Percentiles rank a stretch among this genome's conserved stretches.
Evolutionary conservation across 805 yeast species (phyloP).

Genomic region (Saccharomycopsis lassenensis): DNA sequence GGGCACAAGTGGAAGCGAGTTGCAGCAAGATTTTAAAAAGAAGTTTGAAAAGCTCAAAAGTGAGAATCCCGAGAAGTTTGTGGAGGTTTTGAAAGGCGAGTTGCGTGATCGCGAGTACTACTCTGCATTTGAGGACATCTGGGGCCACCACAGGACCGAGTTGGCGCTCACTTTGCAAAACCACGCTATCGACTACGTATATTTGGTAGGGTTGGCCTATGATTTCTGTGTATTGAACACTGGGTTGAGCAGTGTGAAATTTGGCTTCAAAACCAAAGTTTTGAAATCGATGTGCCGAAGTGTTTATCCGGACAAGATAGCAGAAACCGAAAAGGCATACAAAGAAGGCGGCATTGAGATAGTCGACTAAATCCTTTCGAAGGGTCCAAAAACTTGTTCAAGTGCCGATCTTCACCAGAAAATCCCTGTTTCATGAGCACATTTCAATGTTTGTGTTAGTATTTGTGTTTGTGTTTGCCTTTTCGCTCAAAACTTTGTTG

Average conservation of each 20-base stretch:
- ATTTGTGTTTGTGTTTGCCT: too few relatives aligned
- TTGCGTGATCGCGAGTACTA: constrained; percentile 70
- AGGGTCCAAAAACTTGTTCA: too few relatives aligned
- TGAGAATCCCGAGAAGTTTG: constrained; percentile 22
- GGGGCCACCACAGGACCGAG: constrained; percentile 65
- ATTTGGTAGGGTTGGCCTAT: constrained; percentile 72
- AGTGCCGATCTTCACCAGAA: too few relatives aligned
- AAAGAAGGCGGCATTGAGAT: constrained; percentile 26
- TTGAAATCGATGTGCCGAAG: constrained; percentile 44
- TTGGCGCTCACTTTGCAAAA: constrained; percentile 37
- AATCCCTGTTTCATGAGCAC: too few relatives aligned
- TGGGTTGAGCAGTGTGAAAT: constrained; percentile 51
- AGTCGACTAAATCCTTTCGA: too few relatives aligned
- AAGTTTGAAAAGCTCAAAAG: constrained; percentile 23
- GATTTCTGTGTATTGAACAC: constrained; percentile 80
- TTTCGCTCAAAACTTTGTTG: too few relatives aligned
- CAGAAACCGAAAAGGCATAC: constrained; percentile 28
- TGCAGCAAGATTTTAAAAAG: constrained; percentile 40
- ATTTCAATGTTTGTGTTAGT: too few relatives aligned
- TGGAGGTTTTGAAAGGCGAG: constrained; percentile 59
- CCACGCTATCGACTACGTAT: constrained; percentile 46
- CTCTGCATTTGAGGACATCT: constrained; percentile 75
- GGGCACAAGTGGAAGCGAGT: constrained; percentile 50
- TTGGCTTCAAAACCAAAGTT: constrained; percentile 58
- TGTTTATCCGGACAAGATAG: constrained; percentile 36